phyloP scores from a whole-genome alignment of 441 rosid genomes.

The Gossypium gossypioides region DNA sequence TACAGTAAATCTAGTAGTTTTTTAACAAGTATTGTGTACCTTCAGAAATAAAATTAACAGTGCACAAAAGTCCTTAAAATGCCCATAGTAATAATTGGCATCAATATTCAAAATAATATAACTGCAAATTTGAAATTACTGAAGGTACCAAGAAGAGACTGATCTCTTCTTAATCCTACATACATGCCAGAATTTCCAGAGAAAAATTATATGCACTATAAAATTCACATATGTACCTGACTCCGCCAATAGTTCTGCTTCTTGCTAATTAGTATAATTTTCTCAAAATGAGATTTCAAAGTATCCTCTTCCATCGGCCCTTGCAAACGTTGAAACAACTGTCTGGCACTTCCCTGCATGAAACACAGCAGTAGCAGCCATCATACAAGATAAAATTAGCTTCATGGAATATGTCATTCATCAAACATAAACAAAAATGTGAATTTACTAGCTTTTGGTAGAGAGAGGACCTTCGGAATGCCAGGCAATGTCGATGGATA shows the following conservation, averaged over 20 bases:
- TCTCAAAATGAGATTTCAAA: constrained; percentile 93
- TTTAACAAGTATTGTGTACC: not conserved
- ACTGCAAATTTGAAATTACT: constrained; percentile 3
- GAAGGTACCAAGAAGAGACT: not conserved
- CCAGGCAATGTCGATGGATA: constrained; percentile 99
- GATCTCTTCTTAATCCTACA: not conserved
- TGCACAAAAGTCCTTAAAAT: constrained; percentile 3
- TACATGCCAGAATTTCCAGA: not conserved
- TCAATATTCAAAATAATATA: not conserved
- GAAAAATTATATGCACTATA: not conserved
- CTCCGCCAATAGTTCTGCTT: constrained; percentile 48
- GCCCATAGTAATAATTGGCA: constrained; percentile 1
- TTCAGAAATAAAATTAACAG: not conserved
- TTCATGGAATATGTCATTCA: constrained; percentile 10
- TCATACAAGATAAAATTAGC: constrained; percentile 18
- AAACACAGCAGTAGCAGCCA: constrained; percentile 22
- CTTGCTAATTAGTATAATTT: constrained; percentile 69
- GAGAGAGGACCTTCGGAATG: constrained; percentile 73
- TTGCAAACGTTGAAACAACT: constrained; percentile 91
- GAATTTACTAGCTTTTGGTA: not conserved
- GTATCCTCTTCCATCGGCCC: constrained; percentile 98
- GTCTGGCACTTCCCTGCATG: constrained; percentile 96
- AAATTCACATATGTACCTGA: constrained; percentile 50
- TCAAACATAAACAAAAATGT: constrained; percentile 3
- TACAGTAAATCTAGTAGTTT: not conserved